These are phyloP conservation scores for Microbotryum scabiosae DNA, from an alignment of 1,284 basidiomycete species.

Conservation along the genomic window DNA sequence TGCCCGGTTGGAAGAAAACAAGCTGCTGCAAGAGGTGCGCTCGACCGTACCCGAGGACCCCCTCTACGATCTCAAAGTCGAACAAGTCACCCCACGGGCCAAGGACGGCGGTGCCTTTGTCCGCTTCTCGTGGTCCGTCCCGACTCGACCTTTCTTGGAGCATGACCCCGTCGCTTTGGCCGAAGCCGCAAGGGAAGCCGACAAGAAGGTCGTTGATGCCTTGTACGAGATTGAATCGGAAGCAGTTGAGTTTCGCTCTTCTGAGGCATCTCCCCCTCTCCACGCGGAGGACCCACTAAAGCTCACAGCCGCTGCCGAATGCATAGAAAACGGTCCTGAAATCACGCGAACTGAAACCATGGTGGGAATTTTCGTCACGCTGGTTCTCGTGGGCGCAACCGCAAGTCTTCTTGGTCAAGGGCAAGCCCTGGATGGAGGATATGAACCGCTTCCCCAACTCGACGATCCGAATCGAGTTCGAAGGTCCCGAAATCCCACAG, in stretches of 20 bases:
- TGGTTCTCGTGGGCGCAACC: too few relatives aligned
- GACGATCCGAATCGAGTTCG: constrained; percentile 67
- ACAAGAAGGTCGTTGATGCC: constrained; percentile 6
- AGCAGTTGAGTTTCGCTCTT: too few relatives aligned
- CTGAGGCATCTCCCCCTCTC: too few relatives aligned
- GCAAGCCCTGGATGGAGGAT: constrained; percentile 51
- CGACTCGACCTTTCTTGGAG: constrained; percentile 14
- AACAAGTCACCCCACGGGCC: constrained; percentile 29
- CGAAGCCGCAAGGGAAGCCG: constrained; percentile 17
- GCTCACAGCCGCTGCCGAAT: too few relatives aligned
- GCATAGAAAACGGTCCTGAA: constrained; percentile 7
- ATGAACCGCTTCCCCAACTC: constrained; percentile 69
- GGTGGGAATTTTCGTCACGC: constrained; percentile 26
- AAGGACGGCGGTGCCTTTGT: constrained; percentile 86
- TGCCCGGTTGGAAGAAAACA: constrained; percentile 20
- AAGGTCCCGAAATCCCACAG: constrained; percentile 58
- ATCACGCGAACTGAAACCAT: constrained; percentile 19
- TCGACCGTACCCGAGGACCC: constrained; percentile 12
- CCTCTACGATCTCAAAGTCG: constrained; percentile 26
- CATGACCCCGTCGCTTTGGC: constrained; percentile 9
- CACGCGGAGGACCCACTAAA: too few relatives aligned
- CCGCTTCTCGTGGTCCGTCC: constrained; percentile 48
- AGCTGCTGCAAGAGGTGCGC: constrained; percentile 18
- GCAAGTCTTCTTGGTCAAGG: constrained; percentile 28
- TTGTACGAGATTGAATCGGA: too few relatives aligned